A percentile compares a stretch with the other conserved stretches of the same genome.
phyloP scores from a whole-genome alignment of 306 rosid species.

The Crotalaria pallida region DNA sequence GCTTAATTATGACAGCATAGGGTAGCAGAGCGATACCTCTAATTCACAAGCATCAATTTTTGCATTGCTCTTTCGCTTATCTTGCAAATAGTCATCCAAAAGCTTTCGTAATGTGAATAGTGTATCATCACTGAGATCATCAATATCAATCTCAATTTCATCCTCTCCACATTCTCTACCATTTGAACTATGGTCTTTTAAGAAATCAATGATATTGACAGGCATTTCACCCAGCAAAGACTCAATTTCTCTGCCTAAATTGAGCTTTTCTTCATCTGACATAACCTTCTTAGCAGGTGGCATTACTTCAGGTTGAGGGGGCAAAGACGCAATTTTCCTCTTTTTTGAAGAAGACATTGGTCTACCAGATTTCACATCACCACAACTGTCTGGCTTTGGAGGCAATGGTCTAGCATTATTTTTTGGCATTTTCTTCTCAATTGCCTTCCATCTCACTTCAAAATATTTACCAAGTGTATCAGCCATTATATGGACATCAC shows the following conservation, averaged over 20 bases:
- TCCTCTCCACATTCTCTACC: constrained; percentile 66
- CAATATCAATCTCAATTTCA: constrained; percentile 79
- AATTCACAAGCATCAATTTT: constrained; percentile 63
- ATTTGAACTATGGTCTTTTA: constrained; percentile 63
- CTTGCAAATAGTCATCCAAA: constrained; percentile 57
- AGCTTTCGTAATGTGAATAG: constrained; percentile 56
- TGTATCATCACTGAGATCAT: constrained; percentile 73
- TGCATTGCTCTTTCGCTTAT: constrained; percentile 41
- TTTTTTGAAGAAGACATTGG: constrained; percentile 53
- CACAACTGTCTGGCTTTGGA: constrained; percentile 27
- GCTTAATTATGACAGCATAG: neutral
- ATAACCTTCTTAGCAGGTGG: constrained; percentile 51
- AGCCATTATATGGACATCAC: constrained; percentile 64
- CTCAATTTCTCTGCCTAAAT: constrained; percentile 63
- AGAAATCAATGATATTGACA: constrained; percentile 57
- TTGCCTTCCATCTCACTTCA: constrained; percentile 71
- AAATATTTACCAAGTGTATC: constrained; percentile 60
- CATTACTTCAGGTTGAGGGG: constrained; percentile 39
- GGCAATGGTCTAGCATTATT: constrained; percentile 33
- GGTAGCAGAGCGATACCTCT: constrained; percentile 48
- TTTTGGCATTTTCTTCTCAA: constrained; percentile 65
- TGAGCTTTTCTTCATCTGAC: constrained; percentile 57
- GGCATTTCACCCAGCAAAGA: constrained; percentile 68
- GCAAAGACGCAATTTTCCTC: constrained; percentile 47
- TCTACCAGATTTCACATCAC: constrained; percentile 35